Percentiles rank a stretch among this genome's conserved stretches.
Conservation (phyloP, 2,329 filamentous ascomycete species). For the Sphaerulina vaccinii region DNA sequence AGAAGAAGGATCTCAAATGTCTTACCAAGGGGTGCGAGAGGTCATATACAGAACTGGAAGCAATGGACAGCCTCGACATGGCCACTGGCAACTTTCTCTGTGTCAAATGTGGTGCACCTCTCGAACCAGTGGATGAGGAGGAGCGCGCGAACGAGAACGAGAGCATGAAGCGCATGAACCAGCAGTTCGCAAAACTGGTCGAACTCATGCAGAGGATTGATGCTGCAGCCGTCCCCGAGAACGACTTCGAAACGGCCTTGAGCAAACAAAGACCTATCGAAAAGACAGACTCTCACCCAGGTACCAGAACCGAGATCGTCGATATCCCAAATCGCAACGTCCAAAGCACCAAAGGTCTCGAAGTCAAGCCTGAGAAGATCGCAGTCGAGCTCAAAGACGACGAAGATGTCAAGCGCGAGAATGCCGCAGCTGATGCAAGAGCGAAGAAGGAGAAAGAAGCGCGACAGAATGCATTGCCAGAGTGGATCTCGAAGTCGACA, state of each 20-base stretch:
- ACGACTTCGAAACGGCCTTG: conserved; percentile 69
- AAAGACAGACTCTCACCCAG: conserved; percentile 66
- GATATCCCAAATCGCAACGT: conserved; percentile 36
- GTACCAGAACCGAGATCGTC: conserved; percentile 42
- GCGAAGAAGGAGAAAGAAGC: conserved; percentile 36
- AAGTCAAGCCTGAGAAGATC: conserved; percentile 38
- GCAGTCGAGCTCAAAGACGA: conserved; percentile 38
- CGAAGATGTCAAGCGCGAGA: conserved; percentile 36
- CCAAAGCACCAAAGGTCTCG: conserved; percentile 36
- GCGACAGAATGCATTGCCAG: conserved; percentile 37
- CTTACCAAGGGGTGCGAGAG: conserved; percentile 65
- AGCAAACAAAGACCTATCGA: conserved; percentile 62
- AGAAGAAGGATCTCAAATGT: conserved; percentile 92
- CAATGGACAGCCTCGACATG: conserved; percentile 70
- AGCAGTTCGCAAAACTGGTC: conserved; percentile 75
- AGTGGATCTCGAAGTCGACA: conserved; percentile 39
- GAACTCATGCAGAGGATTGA: conserved; percentile 76
- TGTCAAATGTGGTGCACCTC: conserved; percentile 67
- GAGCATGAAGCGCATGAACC: conserved; percentile 71
- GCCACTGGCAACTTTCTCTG: conserved; percentile 66
- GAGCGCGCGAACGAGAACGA: conserved; percentile 56
- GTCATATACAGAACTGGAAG: conserved; percentile 87
- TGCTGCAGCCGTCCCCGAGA: conserved; percentile 67
- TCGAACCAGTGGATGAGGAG: conserved; percentile 63
- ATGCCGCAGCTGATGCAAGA: conserved; percentile 34